Evolutionary conservation across 805 yeast genomes (phyloP).

Genomic region (Nakazawaea molendinolei): DNA sequence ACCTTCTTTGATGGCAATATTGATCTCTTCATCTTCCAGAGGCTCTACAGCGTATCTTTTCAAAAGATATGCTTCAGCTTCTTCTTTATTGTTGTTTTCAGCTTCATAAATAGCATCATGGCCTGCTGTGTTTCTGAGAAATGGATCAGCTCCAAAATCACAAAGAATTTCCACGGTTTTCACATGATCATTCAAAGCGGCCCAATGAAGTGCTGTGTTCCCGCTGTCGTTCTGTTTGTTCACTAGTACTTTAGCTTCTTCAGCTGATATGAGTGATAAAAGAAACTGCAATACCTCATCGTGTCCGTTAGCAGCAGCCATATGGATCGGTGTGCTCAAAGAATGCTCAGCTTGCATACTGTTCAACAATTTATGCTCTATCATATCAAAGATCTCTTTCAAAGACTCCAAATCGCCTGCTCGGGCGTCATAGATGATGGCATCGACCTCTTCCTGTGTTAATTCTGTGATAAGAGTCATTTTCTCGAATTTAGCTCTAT

Average conservation of each 20-base stretch:
- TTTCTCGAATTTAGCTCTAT: conserved; percentile 1
- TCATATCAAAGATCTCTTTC: conserved; percentile 54
- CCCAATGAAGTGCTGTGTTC: conserved; percentile 96
- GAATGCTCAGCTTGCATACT: conserved; percentile 57
- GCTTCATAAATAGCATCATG: conserved; percentile 90
- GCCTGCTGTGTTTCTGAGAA: conserved; percentile 61
- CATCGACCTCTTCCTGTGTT: conserved; percentile 75
- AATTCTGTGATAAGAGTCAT: conserved; percentile 25
- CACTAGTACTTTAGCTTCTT: conserved; percentile 39
- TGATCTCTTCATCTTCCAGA: conserved; percentile 42
- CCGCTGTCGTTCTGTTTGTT: conserved; percentile 69
- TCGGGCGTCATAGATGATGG: conserved; percentile 77
- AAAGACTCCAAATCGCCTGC: conserved; percentile 79
- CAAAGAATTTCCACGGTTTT: conserved; percentile 63
- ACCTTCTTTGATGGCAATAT: conserved; percentile 38
- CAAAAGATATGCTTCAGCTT: conserved; percentile 72
- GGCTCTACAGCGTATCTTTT: conserved; percentile 65
- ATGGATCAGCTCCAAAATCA: conserved; percentile 79
- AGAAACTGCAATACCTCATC: conserved; percentile 56
- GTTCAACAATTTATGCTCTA: conserved; percentile 31
- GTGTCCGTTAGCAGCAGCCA: conserved; percentile 96
- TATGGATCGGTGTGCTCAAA: conserved; percentile 75
- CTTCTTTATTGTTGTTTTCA: conserved; percentile 67
- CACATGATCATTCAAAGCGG: conserved; percentile 80
- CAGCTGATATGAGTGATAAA: conserved; percentile 38